These are phyloP conservation scores for button mushroom (Agaricus bisporus) DNA, from an alignment of 768 basidiomycete genomes.

Conservation along the genomic window DNA sequence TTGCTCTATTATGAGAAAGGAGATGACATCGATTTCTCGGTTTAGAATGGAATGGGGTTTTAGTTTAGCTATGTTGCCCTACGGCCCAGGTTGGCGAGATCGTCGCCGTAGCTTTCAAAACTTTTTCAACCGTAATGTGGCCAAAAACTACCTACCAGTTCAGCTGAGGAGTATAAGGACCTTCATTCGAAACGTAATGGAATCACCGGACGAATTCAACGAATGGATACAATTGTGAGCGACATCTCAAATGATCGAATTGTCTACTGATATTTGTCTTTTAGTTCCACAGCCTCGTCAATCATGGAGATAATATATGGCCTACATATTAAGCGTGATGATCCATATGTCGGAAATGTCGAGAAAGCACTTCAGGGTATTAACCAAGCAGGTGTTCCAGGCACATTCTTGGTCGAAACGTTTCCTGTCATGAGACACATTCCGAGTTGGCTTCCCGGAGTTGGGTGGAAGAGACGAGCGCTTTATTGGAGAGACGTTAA, in stretches of 20 bases:
- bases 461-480: conserved; percentile 30
- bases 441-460: conserved; percentile 32
- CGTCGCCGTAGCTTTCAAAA: conserved; percentile 30
- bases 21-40: not conserved
- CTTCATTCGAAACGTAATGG: conserved; percentile 30
- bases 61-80: conserved; percentile 42
- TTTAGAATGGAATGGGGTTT: conserved; percentile 24
- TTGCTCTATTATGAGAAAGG: not conserved
- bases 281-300: conserved; percentile 27
- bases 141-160: conserved; percentile 3
- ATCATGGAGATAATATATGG: conserved; percentile 28
- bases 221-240: conserved; percentile 11
- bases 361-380: conserved; percentile 22
- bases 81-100: conserved; percentile 31
- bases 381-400: conserved; percentile 22
- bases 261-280: not conserved
- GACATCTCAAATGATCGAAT: not conserved
- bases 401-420: conserved; percentile 30
- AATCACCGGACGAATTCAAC: conserved; percentile 30
- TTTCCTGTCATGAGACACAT: conserved; percentile 28
- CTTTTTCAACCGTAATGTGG: conserved; percentile 11
- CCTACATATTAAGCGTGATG: conserved; percentile 22
- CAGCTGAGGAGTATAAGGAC: conserved; percentile 4
- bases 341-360: conserved; percentile 26
- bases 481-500: conserved; percentile 22